Percentiles rank a stretch among this genome's conserved stretches.
phyloP scores from a whole-genome alignment of 441 rosid species.

The Brassica hybrid region DNA sequence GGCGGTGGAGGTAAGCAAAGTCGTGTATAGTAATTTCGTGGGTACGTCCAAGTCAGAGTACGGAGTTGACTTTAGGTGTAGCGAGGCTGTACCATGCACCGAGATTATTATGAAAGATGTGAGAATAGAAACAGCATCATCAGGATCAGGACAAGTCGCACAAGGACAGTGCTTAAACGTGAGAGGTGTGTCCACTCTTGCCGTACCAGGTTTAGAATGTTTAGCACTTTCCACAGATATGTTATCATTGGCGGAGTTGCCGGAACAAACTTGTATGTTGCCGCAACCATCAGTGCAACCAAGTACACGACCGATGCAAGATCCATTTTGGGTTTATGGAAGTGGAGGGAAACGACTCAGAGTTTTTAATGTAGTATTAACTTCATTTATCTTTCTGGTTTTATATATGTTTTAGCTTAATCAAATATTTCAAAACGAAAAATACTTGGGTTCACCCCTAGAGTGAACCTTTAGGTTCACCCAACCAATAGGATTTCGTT shows the following conservation, averaged over 20 bases:
- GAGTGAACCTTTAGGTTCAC: too few relatives aligned
- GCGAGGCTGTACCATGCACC: constrained; percentile 45
- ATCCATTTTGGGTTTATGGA: constrained; percentile 36
- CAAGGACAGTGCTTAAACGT: constrained; percentile 47
- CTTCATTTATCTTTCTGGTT: constrained; percentile 14
- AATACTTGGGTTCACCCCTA: too few relatives aligned
- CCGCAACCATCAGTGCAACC: constrained; percentile 29
- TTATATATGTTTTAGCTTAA: constrained; percentile 18
- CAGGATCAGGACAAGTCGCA: constrained; percentile 20
- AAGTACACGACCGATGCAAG: constrained; percentile 28
- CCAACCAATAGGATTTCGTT: too few relatives aligned
- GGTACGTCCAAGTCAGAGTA: constrained; percentile 55
- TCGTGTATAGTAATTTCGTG: constrained; percentile 39
- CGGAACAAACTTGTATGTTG: constrained; percentile 30
- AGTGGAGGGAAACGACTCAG: constrained; percentile 11
- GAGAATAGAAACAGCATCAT: constrained; percentile 42
- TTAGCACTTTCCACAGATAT: constrained; percentile 37
- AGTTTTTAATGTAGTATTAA: neutral
- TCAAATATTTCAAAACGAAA: too few relatives aligned
- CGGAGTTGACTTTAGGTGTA: constrained; percentile 49
- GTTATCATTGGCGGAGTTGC: neutral
- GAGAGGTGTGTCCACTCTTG: constrained; percentile 33
- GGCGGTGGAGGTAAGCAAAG: constrained; percentile 47
- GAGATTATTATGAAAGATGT: constrained; percentile 43
- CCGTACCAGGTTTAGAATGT: constrained; percentile 45